These are phyloP conservation scores for Tetraselmis chui DNA, from an alignment of 139 green algal species.

Conservation along the genomic window DNA sequence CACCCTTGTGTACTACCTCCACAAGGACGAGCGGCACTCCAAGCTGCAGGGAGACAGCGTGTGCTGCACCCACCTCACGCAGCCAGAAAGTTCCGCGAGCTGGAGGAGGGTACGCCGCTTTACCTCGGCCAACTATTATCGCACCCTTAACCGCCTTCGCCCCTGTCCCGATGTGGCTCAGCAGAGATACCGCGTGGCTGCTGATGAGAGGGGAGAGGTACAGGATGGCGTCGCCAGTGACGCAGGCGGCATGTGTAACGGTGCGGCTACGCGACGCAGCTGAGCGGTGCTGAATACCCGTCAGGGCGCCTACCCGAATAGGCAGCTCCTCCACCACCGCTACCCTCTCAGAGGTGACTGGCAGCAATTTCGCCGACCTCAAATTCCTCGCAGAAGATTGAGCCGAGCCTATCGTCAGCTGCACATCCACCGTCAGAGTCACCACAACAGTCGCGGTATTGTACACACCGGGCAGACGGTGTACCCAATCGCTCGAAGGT, in stretches of 20 bases:
- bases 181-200: background rate
- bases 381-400: too few species aligned
- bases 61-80: background rate
- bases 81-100: background rate
- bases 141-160: background rate
- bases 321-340: background rate
- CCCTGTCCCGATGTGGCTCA: background rate
- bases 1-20: background rate
- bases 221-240: background rate
- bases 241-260: background rate
- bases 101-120: too few species aligned
- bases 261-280: too few species aligned
- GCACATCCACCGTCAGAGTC: background rate
- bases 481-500: background rate
- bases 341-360: background rate
- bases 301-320: background rate
- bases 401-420: background rate
- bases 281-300: background rate
- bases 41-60: background rate
- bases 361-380: too few species aligned
- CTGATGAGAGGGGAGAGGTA: background rate
- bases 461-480: background rate
- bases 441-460: background rate
- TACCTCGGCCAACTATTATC: background rate
- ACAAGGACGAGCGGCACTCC: background rate